Conservation (phyloP, 225 moss, liverwort and hornwort genomes). For the Pleurozium schreberi region DNA sequence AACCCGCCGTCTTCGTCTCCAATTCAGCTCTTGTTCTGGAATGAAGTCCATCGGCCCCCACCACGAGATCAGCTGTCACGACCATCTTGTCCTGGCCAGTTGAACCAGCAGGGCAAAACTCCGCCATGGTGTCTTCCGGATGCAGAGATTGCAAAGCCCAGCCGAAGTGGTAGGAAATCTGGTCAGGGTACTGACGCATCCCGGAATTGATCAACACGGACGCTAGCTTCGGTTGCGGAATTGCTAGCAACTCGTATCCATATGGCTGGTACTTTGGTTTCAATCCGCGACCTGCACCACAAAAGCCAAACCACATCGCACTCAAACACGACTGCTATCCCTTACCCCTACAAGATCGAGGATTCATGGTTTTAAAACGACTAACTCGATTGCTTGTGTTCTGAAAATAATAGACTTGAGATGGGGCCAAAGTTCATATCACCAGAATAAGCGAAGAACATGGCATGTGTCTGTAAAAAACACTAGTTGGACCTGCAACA, state of each 20-base stretch:
- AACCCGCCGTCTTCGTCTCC: conserved; percentile 16
- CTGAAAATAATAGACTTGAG: background rate
- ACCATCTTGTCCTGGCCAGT: background rate
- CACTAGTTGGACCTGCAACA: background rate
- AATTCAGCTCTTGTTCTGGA: conserved; percentile 37
- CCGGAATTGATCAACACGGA: conserved; percentile 42
- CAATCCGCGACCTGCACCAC: conserved; percentile 26
- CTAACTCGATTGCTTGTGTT: background rate
- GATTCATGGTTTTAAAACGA: background rate
- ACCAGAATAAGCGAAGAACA: background rate
- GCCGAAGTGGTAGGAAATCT: conserved; percentile 40
- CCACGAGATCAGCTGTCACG: conserved; percentile 32
- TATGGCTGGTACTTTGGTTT: conserved; percentile 41
- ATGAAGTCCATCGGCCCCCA: conserved; percentile 48
- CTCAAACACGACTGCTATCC: background rate
- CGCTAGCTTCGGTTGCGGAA: conserved; percentile 40
- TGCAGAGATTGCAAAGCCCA: conserved; percentile 15
- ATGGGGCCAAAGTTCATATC: background rate
- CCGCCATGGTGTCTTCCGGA: conserved; percentile 18
- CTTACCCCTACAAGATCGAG: background rate
- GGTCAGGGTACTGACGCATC: conserved; percentile 7
- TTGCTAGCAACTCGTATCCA: conserved; percentile 45
- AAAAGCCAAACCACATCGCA: background rate
- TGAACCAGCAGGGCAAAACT: conserved; percentile 3
- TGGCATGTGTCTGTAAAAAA: background rate